Evolutionary conservation across 768 basidiomycete species (phyloP), one percentile per base, ranked within the genome.

Genomic region (Pleurotus salmoneostramineus): DNA sequence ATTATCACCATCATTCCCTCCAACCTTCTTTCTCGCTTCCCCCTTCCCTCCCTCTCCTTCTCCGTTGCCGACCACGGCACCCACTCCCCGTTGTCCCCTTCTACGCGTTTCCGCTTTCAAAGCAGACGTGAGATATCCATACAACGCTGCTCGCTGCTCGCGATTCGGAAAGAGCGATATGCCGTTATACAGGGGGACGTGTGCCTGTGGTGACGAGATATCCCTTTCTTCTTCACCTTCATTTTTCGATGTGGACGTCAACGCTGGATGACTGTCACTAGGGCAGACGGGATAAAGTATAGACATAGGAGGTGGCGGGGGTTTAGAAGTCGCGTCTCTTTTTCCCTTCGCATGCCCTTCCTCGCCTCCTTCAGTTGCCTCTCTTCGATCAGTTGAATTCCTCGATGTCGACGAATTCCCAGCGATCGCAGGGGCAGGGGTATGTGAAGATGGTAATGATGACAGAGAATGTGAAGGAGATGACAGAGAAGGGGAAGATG

Each of bases 111-210:
- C 56, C n/a, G 45, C 17, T 36, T 44, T 60, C 47, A 32, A 57
- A 60, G 56, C 49, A 60, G 37, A 70, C 50, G 71, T 69, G 17
- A 91, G 71, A 27, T 75, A 63, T 14, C 71, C 65, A 63, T 85
- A 74, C 21, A 93, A 65, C 12, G 81, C 77, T 3, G 83, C 80
- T 31, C 91, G 84, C 61, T 91, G 88, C 0, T 75, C 62, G 32
- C 72, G 73, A 40, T 75, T 77, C 1, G 89, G 89, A 63, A 92
- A 91, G 55, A 90, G 69, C 1, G 84, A 44, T 17, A 83, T 59
- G 2, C 84, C 83, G 63, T 93, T 85, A 65, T 91, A 93, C 17
- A 86, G 65, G 4, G 91, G 91, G n/a, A 88, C 63, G 40, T 65
- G 66, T 31, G 65, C 64, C 17, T 56, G 54, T 7, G 76, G 66